Conservation (phyloP, 352 stramenopile genomes). For the Phytophthora podocarpi region DNA sequence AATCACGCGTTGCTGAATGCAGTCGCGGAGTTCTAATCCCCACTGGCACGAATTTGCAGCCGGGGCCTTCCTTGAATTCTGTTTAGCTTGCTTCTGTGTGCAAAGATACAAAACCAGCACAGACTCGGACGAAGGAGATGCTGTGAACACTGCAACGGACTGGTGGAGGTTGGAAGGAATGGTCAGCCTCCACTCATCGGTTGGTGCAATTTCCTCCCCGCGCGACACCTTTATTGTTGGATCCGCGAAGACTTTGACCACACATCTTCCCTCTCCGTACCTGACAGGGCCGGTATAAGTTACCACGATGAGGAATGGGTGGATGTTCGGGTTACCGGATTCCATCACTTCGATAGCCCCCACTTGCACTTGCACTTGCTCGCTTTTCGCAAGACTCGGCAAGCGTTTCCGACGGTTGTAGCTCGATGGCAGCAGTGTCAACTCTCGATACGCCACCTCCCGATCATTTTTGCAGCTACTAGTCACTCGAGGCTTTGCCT, state of each 20-base stretch:
- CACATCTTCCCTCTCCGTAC: slow-evolving; percentile 8
- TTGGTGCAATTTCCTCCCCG: slow-evolving; percentile 31
- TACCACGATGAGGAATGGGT: slow-evolving; percentile 37
- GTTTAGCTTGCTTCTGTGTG: neutral
- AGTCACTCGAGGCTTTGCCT: slow-evolving; percentile 7
- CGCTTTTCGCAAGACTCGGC: slow-evolving; percentile 13
- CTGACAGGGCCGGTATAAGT: slow-evolving; percentile 14
- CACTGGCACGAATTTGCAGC: slow-evolving; percentile 13
- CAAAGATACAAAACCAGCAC: slow-evolving; percentile 26
- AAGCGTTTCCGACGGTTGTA: slow-evolving; percentile 24
- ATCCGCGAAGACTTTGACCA: slow-evolving; percentile 48
- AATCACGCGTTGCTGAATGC: slow-evolving; percentile 25
- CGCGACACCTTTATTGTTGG: slow-evolving; percentile 21
- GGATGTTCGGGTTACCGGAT: slow-evolving; percentile 13
- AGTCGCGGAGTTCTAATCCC: slow-evolving; percentile 52
- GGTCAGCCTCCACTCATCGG: slow-evolving; percentile 42
- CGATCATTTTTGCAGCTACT: neutral
- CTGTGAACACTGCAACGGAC: slow-evolving; percentile 14
- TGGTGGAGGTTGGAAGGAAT: slow-evolving; percentile 8
- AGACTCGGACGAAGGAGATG: slow-evolving; percentile 2
- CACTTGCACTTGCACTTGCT: slow-evolving; percentile 16
- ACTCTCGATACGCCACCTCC: slow-evolving; percentile 46
- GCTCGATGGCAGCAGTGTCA: slow-evolving; percentile 27
- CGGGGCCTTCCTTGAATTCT: neutral
- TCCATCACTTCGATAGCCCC: slow-evolving; percentile 25